Base-by-base conservation (phyloP, 2,329 filamentous ascomycete species). In the Neopestalotiopsis rosae region DNA sequence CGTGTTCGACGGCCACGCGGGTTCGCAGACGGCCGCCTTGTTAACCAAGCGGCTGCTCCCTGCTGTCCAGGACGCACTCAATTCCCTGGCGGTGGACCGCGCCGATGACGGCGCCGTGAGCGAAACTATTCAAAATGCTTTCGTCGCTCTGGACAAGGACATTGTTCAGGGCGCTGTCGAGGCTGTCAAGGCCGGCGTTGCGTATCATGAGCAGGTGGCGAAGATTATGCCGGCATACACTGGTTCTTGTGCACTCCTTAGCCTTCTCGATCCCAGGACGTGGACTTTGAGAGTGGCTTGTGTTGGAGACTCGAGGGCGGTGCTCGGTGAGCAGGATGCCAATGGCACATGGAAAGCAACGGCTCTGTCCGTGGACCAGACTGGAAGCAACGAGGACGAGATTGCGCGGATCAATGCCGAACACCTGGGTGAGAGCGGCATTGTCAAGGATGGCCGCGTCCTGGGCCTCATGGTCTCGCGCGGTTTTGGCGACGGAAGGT, bases 401-500 rank as follows among this genome's bases (percentile, higher is more conserved):
- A 82, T 87, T 2, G 81, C 79, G 1, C 81, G 90, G 1, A 78
- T 93, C 13, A 76, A 82, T 12, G 78, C 78, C 0, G 87, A 88
- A 63, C 91, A 93, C 75, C 91, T 91, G 0, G 87, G 86, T 45
- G 90, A 93, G 77, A 80, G 85, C 28, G 80, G 85, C 9, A 83
- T 90, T 14, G 82, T 92, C 3, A 82, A 85, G 69, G 80, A 83
- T n/a, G 91, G 90, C 0, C 85, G 91, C 0, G 78, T 92, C 0
- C 82, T 92, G 68, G 91, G 91, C 1, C 84, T 89, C 49, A 81
- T 82, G 59, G 84, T 92, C 1, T 89, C 90, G 0, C 84, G 91
- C 4, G 90, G 89, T 0, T 93, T 94, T 75, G 91, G 91, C 17
- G 91, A 93, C 75, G 84, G 86, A 62, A 84, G 87, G 68, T 92